Percentiles rank a stretch among this genome's conserved stretches.
Conservation (phyloP, 2,329 filamentous ascomycete genomes). For the Nannizzia gypsea region DNA sequence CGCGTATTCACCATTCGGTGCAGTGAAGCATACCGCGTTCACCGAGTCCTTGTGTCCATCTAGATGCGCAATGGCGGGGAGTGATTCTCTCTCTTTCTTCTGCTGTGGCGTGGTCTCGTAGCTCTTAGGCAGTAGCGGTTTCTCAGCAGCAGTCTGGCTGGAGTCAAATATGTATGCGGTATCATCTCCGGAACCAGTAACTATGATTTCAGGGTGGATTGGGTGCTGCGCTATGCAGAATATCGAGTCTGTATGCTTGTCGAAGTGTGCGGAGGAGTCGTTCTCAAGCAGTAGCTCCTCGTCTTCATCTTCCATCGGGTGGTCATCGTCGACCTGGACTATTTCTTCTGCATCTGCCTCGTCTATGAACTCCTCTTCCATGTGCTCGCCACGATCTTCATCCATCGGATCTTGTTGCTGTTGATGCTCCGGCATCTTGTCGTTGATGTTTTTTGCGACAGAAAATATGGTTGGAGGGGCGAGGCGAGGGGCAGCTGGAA, state of each 20-base stretch:
- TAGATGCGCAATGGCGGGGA: conserved; percentile 59
- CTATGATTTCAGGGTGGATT: conserved; percentile 60
- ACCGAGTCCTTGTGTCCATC: conserved; percentile 90
- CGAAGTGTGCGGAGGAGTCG: conserved; percentile 88
- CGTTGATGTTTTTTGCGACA: neutral
- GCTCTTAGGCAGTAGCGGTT: conserved; percentile 61
- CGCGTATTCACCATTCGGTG: conserved; percentile 69
- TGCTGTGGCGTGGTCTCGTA: conserved; percentile 57
- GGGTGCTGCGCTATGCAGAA: conserved; percentile 95
- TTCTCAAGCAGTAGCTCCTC: conserved; percentile 72
- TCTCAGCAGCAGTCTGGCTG: conserved; percentile 44
- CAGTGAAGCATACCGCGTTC: conserved; percentile 73
- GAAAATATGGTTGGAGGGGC: neutral
- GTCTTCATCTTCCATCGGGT: conserved; percentile 48
- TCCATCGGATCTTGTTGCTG: neutral
- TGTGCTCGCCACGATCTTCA: neutral
- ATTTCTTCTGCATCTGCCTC: conserved; percentile 70
- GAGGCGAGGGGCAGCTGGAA: neutral
- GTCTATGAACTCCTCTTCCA: conserved; percentile 59
- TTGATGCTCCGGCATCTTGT: neutral
- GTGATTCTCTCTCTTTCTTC: conserved; percentile 45
- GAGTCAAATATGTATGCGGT: conserved; percentile 78
- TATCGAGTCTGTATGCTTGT: conserved; percentile 77
- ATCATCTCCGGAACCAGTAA: conserved; percentile 79
- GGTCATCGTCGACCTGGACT: conserved; percentile 56